A percentile compares a stretch with the other conserved stretches of the same genome.
phyloP scores from a whole-genome alignment of 768 basidiomycete species.

The Sporobolomyces pararoseus region DNA sequence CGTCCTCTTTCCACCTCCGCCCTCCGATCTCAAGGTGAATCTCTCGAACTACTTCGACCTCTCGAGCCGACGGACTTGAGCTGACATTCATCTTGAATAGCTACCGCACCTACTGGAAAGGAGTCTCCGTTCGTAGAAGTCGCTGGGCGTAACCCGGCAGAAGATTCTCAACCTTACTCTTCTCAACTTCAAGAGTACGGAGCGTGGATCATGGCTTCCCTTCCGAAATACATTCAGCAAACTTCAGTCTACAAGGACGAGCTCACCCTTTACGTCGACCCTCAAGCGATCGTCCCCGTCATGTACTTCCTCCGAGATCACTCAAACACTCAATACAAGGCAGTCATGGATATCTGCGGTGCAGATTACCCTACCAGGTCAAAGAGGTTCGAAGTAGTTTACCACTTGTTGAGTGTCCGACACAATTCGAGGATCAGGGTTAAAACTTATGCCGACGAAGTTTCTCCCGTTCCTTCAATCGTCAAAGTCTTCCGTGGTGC shows the following conservation, averaged over 20 bases:
- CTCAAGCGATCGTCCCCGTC: conserved; percentile 74
- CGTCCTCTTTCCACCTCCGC: conserved; percentile 27
- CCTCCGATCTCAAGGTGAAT: conserved; percentile 16
- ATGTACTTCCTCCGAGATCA: conserved; percentile 93
- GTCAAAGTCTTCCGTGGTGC: conserved; percentile 78
- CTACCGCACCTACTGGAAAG: conserved; percentile 33
- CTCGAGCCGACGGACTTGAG: neutral
- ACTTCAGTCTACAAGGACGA: conserved; percentile 97
- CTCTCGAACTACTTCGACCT: neutral
- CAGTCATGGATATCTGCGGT: conserved; percentile 85
- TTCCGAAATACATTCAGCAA: conserved; percentile 97
- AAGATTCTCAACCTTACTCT: conserved; percentile 67
- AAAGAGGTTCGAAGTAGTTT: conserved; percentile 94
- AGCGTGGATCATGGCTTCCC: conserved; percentile 83
- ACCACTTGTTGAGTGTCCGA: conserved; percentile 79
- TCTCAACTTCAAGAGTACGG: conserved; percentile 84
- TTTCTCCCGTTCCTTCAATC: conserved; percentile 80
- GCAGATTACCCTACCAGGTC: conserved; percentile 91
- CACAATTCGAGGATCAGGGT: conserved; percentile 83
- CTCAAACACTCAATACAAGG: conserved; percentile 89
- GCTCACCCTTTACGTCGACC: conserved; percentile 79
- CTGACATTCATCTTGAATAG: no score
- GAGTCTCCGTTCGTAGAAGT: conserved; percentile 77
- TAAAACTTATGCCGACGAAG: conserved; percentile 94
- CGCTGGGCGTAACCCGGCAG: conserved; percentile 79